These are phyloP conservation scores for Neonectria faginata DNA, from an alignment of 2,329 filamentous ascomycete genomes.

Conservation along the genomic window DNA sequence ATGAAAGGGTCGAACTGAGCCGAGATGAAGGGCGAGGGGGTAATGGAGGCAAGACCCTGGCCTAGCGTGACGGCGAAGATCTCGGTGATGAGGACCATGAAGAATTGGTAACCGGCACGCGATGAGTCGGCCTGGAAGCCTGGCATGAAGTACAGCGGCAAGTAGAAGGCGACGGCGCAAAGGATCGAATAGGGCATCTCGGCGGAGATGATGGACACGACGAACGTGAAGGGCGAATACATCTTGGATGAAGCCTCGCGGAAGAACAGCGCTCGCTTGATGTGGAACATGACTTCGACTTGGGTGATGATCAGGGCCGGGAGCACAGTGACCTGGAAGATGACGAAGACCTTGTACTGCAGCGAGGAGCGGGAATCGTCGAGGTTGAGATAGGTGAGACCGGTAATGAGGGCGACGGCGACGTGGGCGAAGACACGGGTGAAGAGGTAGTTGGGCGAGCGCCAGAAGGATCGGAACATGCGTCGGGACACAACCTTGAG, in stretches of 20 bases:
- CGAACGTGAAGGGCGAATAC: slow-evolving; percentile 85
- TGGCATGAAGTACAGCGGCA: slow-evolving; percentile 87
- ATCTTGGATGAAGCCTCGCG: slow-evolving; percentile 88
- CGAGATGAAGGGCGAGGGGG: slow-evolving; percentile 82
- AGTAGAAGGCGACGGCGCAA: slow-evolving; percentile 83
- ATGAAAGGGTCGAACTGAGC: slow-evolving; percentile 85
- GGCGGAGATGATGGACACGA: slow-evolving; percentile 79
- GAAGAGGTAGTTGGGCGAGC: slow-evolving; percentile 89
- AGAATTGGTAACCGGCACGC: slow-evolving; percentile 86
- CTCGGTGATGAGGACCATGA: slow-evolving; percentile 86
- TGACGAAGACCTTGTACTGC: slow-evolving; percentile 88
- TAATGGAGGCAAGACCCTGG: slow-evolving; percentile 81
- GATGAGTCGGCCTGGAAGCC: slow-evolving; percentile 73
- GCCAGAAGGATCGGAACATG: slow-evolving; percentile 84
- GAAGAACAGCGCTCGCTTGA: slow-evolving; percentile 85
- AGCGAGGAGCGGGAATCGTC: slow-evolving; percentile 80
- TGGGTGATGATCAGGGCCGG: slow-evolving; percentile 86
- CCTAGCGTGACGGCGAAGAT: slow-evolving; percentile 85
- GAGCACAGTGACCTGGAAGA: slow-evolving; percentile 89
- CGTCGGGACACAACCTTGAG: slow-evolving; percentile 79
- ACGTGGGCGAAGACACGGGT: slow-evolving; percentile 89
- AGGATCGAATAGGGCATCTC: slow-evolving; percentile 87
- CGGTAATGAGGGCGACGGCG: slow-evolving; percentile 80
- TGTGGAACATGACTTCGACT: slow-evolving; percentile 83
- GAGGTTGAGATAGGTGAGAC: slow-evolving; percentile 82